Evolutionary conservation across 495 filamentous ascomycete genomes (phyloP).

Genomic region (Podospora tetraspora): DNA sequence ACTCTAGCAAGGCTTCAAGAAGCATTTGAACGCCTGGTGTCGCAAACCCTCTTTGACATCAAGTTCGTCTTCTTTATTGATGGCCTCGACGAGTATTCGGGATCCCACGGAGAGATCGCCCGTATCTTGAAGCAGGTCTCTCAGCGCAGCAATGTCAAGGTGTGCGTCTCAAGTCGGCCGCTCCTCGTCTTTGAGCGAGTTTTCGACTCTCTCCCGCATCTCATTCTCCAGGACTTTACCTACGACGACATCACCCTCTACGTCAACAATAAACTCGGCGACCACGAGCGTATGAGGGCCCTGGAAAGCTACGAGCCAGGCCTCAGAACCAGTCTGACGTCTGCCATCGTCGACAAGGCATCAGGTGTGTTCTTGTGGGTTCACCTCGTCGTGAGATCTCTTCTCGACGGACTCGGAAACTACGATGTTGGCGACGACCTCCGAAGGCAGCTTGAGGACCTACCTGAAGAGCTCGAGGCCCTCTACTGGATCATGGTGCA

Average conservation of each 20-base stretch:
- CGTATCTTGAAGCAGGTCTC: background rate
- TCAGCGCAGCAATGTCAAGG: background rate
- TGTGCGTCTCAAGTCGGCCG: slow-evolving; percentile 6
- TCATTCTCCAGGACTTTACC: slow-evolving; percentile 3
- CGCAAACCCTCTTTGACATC: background rate
- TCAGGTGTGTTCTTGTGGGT: slow-evolving; percentile 7
- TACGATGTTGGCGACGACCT: background rate
- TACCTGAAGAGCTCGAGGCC: slow-evolving; percentile 4
- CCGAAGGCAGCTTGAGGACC: slow-evolving; percentile 1
- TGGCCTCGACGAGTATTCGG: slow-evolving; percentile 1
- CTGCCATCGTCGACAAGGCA: background rate
- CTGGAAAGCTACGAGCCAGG: slow-evolving; percentile 2
- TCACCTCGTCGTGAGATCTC: slow-evolving; percentile 3
- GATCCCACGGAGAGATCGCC: background rate
- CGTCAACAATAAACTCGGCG: slow-evolving; percentile 3
- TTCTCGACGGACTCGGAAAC: slow-evolving; percentile 6
- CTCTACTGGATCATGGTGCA: slow-evolving; percentile 7
- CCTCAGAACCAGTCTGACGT: background rate
- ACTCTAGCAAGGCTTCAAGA: background rate
- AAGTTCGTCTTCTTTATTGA: slow-evolving; percentile 7
- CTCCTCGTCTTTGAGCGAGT: background rate
- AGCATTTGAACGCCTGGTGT: background rate
- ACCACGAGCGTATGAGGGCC: background rate
- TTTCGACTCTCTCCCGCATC: background rate
- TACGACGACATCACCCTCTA: background rate